Base-by-base conservation (phyloP, 768 basidiomycete genomes). In the Roridomyces roridus region DNA sequence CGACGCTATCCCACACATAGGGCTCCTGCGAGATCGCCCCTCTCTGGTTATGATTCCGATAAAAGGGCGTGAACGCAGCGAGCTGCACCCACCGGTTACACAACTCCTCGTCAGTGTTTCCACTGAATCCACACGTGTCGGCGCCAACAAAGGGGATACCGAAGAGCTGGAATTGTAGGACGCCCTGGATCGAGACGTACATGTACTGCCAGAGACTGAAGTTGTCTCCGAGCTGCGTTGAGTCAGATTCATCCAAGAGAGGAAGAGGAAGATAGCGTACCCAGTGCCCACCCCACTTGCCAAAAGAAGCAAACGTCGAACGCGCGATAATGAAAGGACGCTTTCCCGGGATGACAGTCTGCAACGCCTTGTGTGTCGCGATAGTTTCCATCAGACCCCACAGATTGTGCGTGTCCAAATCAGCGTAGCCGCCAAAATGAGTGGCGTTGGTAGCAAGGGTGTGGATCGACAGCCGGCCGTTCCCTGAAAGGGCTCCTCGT, bases 11-110 rank as follows among this genome's bases (percentile, higher is more conserved):
- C 91, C 92, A 94, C 37, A 84, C 77, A 63, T 88, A 93, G 3
- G 90, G 89, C 65, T 92, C 91, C 68, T 92, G 92, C n/a, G 85
- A 72, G 25, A 91, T 75, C 5, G 88, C 87, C 21, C 83, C 84
- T 49, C 74, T 76, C 28, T 77, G 70, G 59, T 90, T 90, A 69
- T 93, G 92, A 68, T 93, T 94, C 47, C 91, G 78, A 70, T 85
- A 92, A 77, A 94, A 94, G 6, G 91, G 91, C 24, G 81, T 81
- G 68, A 93, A 93, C 1, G 91, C 91, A 4, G 88, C 79, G n/a
- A 92, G 80, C 68, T 88, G 86, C 90, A 91, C 92, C 92, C 92
- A 94, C 17, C 92, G 82, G 59, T 86, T 87, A 71, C 89, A 90
- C 10, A 94, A 78, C 68, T 92, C 90, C 69, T 93, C 91, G 62